phyloP scores from a whole-genome alignment of 352 stramenopile genomes.

The Plasmopara viticola region DNA sequence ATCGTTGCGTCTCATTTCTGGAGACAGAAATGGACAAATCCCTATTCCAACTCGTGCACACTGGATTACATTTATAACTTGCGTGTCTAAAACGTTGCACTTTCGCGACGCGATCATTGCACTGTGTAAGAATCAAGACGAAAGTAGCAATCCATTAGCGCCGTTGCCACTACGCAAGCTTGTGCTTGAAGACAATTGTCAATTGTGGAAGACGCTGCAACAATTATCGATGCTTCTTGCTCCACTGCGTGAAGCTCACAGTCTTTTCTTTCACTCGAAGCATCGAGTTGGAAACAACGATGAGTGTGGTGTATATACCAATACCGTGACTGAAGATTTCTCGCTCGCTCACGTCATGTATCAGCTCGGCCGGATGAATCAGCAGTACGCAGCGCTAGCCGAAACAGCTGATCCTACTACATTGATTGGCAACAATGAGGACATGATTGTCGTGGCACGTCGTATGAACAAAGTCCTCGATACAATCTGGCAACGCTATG shows the following conservation, averaged over 20 bases:
- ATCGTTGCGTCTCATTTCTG: constrained; percentile 30
- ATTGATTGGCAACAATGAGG: constrained; percentile 10
- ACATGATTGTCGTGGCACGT: constrained; percentile 29
- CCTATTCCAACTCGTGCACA: constrained; percentile 48
- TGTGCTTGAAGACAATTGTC: constrained; percentile 41
- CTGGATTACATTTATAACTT: constrained; percentile 61
- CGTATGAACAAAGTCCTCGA: constrained; percentile 47
- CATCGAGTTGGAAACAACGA: constrained; percentile 15
- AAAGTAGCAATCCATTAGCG: constrained; percentile 6
- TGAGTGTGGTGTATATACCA: constrained; percentile 28
- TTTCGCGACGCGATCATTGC: constrained; percentile 51
- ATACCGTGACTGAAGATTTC: constrained; percentile 30
- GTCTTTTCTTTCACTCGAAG: constrained; percentile 42
- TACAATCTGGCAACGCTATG: constrained; percentile 62
- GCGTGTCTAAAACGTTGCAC: constrained; percentile 39
- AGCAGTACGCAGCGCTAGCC: constrained; percentile 49
- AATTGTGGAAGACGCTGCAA: constrained; percentile 38
- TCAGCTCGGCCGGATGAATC: constrained; percentile 64
- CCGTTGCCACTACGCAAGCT: constrained; percentile 50
- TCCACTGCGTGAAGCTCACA: constrained; percentile 60
- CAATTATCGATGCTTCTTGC: constrained; percentile 37
- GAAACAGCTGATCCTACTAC: constrained; percentile 8
- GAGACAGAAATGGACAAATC: constrained; percentile 36
- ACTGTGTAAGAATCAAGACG: constrained; percentile 34
- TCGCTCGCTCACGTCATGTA: constrained; percentile 77